phyloP scores from a whole-genome alignment of 2,329 filamentous ascomycete species.

The Metarhizium guizhouense region DNA sequence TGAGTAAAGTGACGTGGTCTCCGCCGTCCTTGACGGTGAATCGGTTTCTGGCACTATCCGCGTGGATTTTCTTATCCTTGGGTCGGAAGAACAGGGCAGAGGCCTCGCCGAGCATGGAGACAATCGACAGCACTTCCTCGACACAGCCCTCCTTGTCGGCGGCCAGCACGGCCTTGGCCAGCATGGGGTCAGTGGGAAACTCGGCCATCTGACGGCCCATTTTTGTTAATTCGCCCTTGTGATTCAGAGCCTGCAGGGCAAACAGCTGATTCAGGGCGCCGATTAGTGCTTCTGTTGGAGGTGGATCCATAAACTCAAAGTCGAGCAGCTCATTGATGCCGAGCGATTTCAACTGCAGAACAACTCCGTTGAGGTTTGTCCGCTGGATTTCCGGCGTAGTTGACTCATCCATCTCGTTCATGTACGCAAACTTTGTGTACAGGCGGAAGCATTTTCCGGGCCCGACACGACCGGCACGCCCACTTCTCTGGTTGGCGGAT shows the following conservation, averaged over 20 bases:
- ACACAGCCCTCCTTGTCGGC: conserved; percentile 89
- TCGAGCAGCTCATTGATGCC: conserved; percentile 88
- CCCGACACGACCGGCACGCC: conserved; percentile 83
- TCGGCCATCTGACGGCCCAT: conserved; percentile 91
- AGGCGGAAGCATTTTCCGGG: conserved; percentile 89
- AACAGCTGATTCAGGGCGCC: conserved; percentile 85
- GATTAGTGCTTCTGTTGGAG: conserved; percentile 81
- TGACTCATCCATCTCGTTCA: conserved; percentile 89
- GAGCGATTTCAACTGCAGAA: conserved; percentile 78
- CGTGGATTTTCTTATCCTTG: conserved; percentile 95
- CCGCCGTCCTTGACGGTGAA: conserved; percentile 89
- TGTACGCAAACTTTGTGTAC: conserved; percentile 88
- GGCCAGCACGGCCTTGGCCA: conserved; percentile 80
- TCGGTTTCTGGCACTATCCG: conserved; percentile 78
- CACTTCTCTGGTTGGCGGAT: conserved; percentile 85
- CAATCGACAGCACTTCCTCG: conserved; percentile 83
- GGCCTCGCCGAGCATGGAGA: conserved; percentile 88
- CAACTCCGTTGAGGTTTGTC: conserved; percentile 75
- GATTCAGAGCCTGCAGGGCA: conserved; percentile 80
- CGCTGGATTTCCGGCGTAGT: conserved; percentile 91
- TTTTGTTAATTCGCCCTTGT: conserved; percentile 81
- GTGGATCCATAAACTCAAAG: conserved; percentile 95
- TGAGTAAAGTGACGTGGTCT: conserved; percentile 80
- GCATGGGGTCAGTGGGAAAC: conserved; percentile 86
- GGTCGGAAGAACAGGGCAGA: conserved; percentile 87